Base-by-base conservation (phyloP, 352 stramenopile genomes). In the Pythium phragmiticola region DNA sequence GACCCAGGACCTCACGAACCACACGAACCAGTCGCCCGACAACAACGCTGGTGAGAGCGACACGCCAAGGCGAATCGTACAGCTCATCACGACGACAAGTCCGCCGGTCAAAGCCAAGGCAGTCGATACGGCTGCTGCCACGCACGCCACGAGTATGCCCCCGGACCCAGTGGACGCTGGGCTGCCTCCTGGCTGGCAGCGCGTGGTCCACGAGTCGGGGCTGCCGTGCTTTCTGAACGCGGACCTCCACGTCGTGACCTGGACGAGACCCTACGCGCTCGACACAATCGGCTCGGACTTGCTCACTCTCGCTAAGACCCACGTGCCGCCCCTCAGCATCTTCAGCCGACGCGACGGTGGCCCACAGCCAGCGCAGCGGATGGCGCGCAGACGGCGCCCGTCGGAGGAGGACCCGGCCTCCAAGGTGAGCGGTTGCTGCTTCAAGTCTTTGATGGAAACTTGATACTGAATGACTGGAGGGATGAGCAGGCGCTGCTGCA, bases 161-260 rank as follows among this genome's bases (percentile, higher is more conserved):
- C 9, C 17, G 8, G 42, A 48, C 14, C 13, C 42, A 23, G 42
- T 23, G 26, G 75, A 85, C 48, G 54, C 58, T 23, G 66, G 70
- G 13, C 65, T 94, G 50, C 86, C 86, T 33, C 52, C 67, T 46
- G 83, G 83, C 13, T 94, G 86, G 86, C 70, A 78, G 51, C 68
- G 72, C 13, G 72, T 92, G 39, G 59, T 72, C 12, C 86, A 94
- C 66, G 74, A 76, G 42, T 94, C 83, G 5, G 82, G 82, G 0
- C 60, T 94, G 47, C 71, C 74, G 14, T 94, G 83, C 65, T 94
- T 83, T 58, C 70, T 90, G 59, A 79, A 94, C 53, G 72, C 75
- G 16, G 59, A 62, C 19, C 52, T 78, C 30, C 71, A 74, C 9
- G 60, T 90, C 14, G 82, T 94, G 43, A 80, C 74, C 65, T 94